Evolutionary conservation across 345 rosid genomes (phyloP), one percentile per base, ranked within the genome.

Genomic region (Cochlearia excelsa): DNA sequence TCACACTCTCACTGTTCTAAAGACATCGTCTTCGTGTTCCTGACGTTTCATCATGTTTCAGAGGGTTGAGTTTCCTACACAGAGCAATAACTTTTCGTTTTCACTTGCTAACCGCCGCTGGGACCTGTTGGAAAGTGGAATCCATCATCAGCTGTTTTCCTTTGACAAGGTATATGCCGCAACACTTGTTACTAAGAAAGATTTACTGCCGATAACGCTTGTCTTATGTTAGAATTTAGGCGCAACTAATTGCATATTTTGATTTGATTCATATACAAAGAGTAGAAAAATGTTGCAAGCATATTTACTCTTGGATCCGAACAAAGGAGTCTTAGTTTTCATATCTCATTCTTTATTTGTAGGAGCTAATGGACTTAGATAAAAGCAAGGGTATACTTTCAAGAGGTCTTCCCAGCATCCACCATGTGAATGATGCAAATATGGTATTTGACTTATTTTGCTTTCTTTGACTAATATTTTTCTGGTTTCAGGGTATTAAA

Each of bases 1-100:
- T 45, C 50, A 46, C 44, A 40, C 38, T 5, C 47, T 67, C 26
- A 23, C 41, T 40, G 29, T 61, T 56, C 44, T 41, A 28, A 68
- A 53, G 28, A 37, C 38, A 27, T 46, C 44, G 42, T 74, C 57
- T 54, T 57, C 53, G 61, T 56, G 39, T 63, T 51, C 59, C 63
- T 79, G 67, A 77, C 65, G 45, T 37, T 63, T 49, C 72, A 41
- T 58, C 41, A 46, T 72, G 47, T 74, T 23, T 53, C 61, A 88
- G 98, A 88, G 93, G 79, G 84, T 92, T 3, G 97, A 92, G 81
- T 92, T 92, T 74, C 98, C 98, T 41, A 82, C 82, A 79, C 75
- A 79, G 28, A 84, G 87, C 80, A 92, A 92, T 77, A 78, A 80
- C 77, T 76, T 73, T 76, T 88, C 98, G 10, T 92, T 77, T 81